Percentiles rank a stretch among this genome's conserved stretches.
These are phyloP conservation scores for Zanthoxylum bungeanum DNA, from an alignment of 345 rosid species.

Conservation along the genomic window DNA sequence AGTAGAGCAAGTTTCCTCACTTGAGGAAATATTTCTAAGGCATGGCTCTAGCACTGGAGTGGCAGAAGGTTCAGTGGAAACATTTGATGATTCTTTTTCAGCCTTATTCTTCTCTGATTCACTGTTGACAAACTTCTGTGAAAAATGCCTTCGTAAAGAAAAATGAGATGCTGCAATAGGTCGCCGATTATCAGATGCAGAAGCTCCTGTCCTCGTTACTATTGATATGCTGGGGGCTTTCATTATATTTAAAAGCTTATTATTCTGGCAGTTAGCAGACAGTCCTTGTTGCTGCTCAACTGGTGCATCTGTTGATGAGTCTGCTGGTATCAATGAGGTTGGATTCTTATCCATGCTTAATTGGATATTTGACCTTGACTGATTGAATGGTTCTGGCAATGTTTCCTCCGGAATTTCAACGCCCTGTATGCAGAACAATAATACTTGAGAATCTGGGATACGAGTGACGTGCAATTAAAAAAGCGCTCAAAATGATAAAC, in stretches of 20 bases:
- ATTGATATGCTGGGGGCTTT: not conserved
- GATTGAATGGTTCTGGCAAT: slow-evolving; percentile 71
- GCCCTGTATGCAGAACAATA: slow-evolving; percentile 42
- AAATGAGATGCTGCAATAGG: slow-evolving; percentile 44
- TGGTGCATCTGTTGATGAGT: slow-evolving; percentile 2
- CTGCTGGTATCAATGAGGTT: slow-evolving; percentile 18
- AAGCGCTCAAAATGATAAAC: not conserved
- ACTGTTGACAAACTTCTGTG: slow-evolving; percentile 18
- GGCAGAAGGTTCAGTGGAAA: slow-evolving; percentile 19
- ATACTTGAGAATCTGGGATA: not conserved
- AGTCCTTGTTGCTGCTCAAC: slow-evolving; percentile 13
- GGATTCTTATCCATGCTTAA: not conserved
- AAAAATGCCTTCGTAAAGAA: slow-evolving; percentile 44
- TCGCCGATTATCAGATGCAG: slow-evolving; percentile 16
- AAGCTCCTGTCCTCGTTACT: slow-evolving; percentile 16
- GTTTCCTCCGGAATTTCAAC: slow-evolving; percentile 72
- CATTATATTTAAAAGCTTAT: not conserved
- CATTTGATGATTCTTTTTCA: not conserved
- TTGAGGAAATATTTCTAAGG: slow-evolving; percentile 11
- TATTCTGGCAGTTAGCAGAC: not conserved
- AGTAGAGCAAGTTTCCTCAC: slow-evolving; percentile 17
- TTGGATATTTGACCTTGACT: slow-evolving; percentile 16
- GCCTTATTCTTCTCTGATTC: not conserved
- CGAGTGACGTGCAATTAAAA: not conserved
- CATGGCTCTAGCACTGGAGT: slow-evolving; percentile 11